phyloP scores from a whole-genome alignment of 2,329 filamentous ascomycete species.

The Pleurostoma richardsiae region DNA sequence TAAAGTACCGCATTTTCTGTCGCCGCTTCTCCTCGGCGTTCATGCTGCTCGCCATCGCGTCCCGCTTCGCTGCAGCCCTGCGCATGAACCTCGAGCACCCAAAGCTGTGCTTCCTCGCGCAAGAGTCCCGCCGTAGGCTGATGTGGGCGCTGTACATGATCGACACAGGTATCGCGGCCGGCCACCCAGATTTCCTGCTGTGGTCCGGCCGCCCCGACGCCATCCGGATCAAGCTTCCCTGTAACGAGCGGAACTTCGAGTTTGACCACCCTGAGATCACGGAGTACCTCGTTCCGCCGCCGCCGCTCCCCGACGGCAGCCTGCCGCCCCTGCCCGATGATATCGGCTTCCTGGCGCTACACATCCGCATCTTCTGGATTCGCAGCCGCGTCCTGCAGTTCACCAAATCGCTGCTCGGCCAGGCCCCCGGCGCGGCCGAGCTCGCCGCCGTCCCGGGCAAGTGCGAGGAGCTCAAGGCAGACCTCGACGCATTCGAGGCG shows the following conservation, averaged over 20 bases:
- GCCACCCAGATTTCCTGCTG: slow-evolving; percentile 39
- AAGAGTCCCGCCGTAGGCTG: slow-evolving; percentile 36
- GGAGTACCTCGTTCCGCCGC: slow-evolving; percentile 40
- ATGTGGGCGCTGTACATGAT: slow-evolving; percentile 47
- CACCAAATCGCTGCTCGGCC: slow-evolving; percentile 36
- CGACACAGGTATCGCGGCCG: slow-evolving; percentile 40
- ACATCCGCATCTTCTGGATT: slow-evolving; percentile 51
- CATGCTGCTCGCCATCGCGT: slow-evolving; percentile 39
- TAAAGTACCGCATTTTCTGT: slow-evolving; percentile 41
- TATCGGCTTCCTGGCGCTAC: slow-evolving; percentile 49
- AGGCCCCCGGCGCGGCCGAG: slow-evolving; percentile 30
- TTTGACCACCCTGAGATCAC: slow-evolving; percentile 52
- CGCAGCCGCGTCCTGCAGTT: slow-evolving; percentile 50
- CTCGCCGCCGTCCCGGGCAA: slow-evolving; percentile 39
- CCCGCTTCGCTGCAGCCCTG: slow-evolving; percentile 42
- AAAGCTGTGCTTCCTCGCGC: slow-evolving; percentile 35
- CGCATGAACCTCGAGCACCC: slow-evolving; percentile 43
- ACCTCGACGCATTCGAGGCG: slow-evolving; percentile 45
- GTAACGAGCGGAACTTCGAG: slow-evolving; percentile 47
- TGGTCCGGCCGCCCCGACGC: slow-evolving; percentile 32
- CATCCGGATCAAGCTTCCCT: slow-evolving; percentile 41
- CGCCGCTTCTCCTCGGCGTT: slow-evolving; percentile 40
- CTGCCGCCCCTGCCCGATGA: slow-evolving; percentile 44
- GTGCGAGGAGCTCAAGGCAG: slow-evolving; percentile 40
- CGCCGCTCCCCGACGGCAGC: slow-evolving; percentile 33